Conservation (phyloP, 208 protist species). For the Wallacemonas sp. region DNA sequence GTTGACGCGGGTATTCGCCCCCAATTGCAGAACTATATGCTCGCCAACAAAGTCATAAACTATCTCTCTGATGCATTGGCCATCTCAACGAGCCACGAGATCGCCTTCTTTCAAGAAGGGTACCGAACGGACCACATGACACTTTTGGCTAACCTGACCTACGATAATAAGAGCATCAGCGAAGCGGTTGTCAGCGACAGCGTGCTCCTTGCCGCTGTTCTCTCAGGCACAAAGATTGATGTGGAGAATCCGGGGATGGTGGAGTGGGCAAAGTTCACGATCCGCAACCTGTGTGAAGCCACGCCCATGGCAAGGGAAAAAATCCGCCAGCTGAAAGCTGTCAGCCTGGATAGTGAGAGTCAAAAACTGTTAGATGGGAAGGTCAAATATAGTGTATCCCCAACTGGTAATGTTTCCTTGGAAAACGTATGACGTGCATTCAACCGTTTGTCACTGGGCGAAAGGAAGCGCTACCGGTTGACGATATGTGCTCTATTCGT, state of each 20-base stretch:
- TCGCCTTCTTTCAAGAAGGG: constrained; percentile 73
- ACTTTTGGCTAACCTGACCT: constrained; percentile 73
- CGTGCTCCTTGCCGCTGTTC: constrained; percentile 49
- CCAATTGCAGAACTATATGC: constrained; percentile 60
- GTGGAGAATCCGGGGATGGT: constrained; percentile 89
- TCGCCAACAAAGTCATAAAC: constrained; percentile 42
- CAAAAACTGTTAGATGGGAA: constrained; percentile 41
- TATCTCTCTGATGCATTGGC: constrained; percentile 63
- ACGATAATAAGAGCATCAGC: constrained; percentile 41
- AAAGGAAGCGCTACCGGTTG: no score
- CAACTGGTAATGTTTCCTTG: constrained; percentile 35
- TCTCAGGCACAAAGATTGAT: constrained; percentile 78
- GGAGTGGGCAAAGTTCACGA: constrained; percentile 87
- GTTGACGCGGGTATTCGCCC: constrained; percentile 38
- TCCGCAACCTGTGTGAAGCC: constrained; percentile 80
- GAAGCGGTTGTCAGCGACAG: constrained; percentile 36
- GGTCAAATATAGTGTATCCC: constrained; percentile 40
- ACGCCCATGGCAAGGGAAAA: constrained; percentile 52
- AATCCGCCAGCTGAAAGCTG: constrained; percentile 51
- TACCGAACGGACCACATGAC: constrained; percentile 78
- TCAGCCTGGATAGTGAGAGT: constrained; percentile 51
- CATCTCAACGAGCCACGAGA: constrained; percentile 71
- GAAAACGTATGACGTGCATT: constrained; percentile 15
- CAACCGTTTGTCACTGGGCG: no score
- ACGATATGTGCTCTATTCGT: no score